A percentile compares a stretch with the other conserved stretches of the same genome.
Evolutionary conservation across 805 yeast species (phyloP).

Genomic region (Candida ortonii): DNA sequence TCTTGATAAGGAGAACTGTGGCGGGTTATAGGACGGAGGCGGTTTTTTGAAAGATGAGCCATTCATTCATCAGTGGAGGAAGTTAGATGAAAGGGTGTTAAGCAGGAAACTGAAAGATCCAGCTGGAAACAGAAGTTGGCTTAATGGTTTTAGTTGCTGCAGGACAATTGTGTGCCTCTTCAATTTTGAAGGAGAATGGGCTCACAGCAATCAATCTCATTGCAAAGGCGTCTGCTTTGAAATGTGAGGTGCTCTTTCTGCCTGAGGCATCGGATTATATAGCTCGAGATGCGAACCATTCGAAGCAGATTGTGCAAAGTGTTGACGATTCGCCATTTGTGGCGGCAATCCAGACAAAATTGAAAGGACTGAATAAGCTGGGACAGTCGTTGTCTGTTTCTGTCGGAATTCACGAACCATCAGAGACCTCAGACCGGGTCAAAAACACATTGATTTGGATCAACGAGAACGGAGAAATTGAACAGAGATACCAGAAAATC

Average conservation of each 20-base stretch:
- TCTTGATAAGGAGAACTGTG: no score
- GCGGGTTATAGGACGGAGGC: no score
- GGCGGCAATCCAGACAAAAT: constrained; percentile 42
- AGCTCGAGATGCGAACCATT: constrained; percentile 65
- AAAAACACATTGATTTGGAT: constrained; percentile 76
- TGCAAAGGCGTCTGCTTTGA: constrained; percentile 54
- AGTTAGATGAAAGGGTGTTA: no score
- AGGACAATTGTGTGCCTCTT: constrained; percentile 81
- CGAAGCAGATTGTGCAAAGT: constrained; percentile 54
- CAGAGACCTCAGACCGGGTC: constrained; percentile 45
- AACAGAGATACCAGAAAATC: constrained; percentile 73
- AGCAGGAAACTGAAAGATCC: no score
- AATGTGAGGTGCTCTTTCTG: constrained; percentile 70
- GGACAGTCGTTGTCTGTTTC: constrained; percentile 59
- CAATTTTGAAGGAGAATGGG: constrained; percentile 59
- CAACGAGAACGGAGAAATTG: constrained; percentile 57
- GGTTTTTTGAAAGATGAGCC: no score
- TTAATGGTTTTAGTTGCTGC: constrained; percentile 69
- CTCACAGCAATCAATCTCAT: constrained; percentile 57
- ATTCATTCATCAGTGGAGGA: no score
- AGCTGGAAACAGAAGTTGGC: no score
- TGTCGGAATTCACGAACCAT: constrained; percentile 88
- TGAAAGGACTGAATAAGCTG: constrained; percentile 37
- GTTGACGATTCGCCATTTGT: constrained; percentile 42
- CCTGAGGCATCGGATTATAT: constrained; percentile 95